Evolutionary conservation across 164 flowering plant genomes (phyloP).

Genomic region (Magnolia kwangsiensis): DNA sequence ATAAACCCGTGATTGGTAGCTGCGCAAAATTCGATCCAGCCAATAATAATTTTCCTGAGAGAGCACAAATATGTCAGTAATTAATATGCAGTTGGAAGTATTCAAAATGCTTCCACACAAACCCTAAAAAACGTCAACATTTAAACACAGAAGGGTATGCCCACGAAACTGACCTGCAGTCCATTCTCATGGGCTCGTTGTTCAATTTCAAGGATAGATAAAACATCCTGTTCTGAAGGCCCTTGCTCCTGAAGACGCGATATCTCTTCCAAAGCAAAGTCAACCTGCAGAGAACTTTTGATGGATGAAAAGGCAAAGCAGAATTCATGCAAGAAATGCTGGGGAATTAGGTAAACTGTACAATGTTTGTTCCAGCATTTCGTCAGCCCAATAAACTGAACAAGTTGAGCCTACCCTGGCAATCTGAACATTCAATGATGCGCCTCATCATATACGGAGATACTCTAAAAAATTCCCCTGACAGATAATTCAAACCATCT

Average conservation of each 20-base stretch:
- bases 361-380: neutral
- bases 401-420: neutral
- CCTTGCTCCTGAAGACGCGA: conserved; percentile 80
- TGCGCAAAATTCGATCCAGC: conserved; percentile 80
- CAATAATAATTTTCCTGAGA: conserved; percentile 89
- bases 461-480: no score
- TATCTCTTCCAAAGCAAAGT: conserved; percentile 79
- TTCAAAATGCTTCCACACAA: neutral
- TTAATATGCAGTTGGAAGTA: neutral
- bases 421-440: no score
- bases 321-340: no score
- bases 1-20: conserved; percentile 85
- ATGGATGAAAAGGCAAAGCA: neutral
- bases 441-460: no score
- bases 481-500: no score
- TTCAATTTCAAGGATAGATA: conserved; percentile 85
- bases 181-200: conserved; percentile 98
- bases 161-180: conserved; percentile 50
- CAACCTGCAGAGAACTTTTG: conserved; percentile 46
- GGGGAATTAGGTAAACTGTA: no score
- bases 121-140: neutral
- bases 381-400: neutral
- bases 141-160: no score
- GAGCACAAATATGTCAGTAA: conserved; percentile 5
- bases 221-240: conserved; percentile 76